Percentiles rank a stretch among this genome's conserved stretches.
Conservation (phyloP, 2,329 filamentous ascomycete species). For the Hypoxylon sp. region DNA sequence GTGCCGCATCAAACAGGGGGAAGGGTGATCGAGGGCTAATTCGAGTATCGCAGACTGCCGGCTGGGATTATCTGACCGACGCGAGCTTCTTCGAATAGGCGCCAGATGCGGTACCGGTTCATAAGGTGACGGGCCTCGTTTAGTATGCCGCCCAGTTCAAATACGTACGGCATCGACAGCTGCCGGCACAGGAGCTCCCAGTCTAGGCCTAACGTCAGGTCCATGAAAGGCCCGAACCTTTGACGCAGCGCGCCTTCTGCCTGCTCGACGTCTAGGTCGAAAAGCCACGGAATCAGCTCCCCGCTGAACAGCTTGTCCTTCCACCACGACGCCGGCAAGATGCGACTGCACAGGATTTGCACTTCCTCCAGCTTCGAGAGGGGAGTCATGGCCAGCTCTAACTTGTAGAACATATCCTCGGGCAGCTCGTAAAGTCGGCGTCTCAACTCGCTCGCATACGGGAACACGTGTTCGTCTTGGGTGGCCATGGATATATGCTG, state of each 20-base stretch:
- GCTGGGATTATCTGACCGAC: conserved; percentile 11
- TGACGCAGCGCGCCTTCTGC: neutral
- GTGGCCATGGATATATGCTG: too few species aligned
- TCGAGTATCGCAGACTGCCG: neutral
- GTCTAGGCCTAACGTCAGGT: conserved; percentile 28
- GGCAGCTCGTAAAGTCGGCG: too few species aligned
- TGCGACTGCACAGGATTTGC: conserved; percentile 27
- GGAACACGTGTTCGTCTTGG: too few species aligned
- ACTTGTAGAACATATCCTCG: neutral
- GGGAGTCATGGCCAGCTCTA: conserved; percentile 23
- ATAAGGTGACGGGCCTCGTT: neutral
- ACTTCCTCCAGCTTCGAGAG: conserved; percentile 14
- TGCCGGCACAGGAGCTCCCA: conserved; percentile 39
- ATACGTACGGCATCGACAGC: conserved; percentile 26
- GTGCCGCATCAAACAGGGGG: too few species aligned
- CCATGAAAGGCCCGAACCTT: neutral
- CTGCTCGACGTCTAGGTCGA: conserved; percentile 19
- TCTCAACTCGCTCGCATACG: too few species aligned
- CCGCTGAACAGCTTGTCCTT: conserved; percentile 25
- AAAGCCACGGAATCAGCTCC: conserved; percentile 36
- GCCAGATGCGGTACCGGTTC: conserved; percentile 41
- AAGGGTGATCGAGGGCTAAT: too few species aligned
- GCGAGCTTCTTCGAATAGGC: conserved; percentile 25
- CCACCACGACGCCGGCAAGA: conserved; percentile 31
- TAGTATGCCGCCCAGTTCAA: conserved; percentile 15